Base-by-base conservation (phyloP, 108 stramenopile species). In the Cylindrotheca fusiformis region DNA sequence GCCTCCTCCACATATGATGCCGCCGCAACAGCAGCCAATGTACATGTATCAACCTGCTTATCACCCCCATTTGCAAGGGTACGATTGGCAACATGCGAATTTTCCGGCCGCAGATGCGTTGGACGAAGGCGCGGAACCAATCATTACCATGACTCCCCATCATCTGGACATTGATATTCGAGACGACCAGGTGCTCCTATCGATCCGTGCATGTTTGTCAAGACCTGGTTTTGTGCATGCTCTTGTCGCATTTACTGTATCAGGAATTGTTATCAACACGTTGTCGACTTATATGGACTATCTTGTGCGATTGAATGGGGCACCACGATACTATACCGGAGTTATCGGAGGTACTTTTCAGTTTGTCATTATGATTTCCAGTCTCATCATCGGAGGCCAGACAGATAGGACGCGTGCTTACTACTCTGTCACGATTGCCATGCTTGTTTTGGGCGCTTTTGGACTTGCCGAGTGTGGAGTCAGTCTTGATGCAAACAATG, bases 161-260 rank as follows among this genome's bases (percentile, higher is more conserved):
- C 81, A 91, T 54, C 70, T 94, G 24, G 89, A 94, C 54, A 86
- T 94, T 63, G 79, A 91, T 32, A 85, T 94, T 71, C 86, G 89
- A 8, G 93, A 94, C 50, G 93, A 94, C 71, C 93, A 94, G 62
- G 72, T 94, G 44, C 55, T 87, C 17, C 81, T 77, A 48, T 85
- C 86, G 30, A 67, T 86, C 48, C 78, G 69, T 49, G 93, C 93
- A 41, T 94, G 93, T 60, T 82, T 94, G 48, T 63, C 84, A 4
- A 79, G 93, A 21, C 67, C 62, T 23, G 93, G 93, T 0, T 94
- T 94, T 62, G 64, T 84, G 45, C 93, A 94, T 50, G 80, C 84
- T 31, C 75, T 94, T 28, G 75, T 79, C 2, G 67, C 84, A 0
- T 93, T 86, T 50, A 81, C 84, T 0, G 82, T 78, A 4, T 79